Evolutionary conservation across 75 land plant genomes (phyloP).

Genomic region (Adiantum capillusveneris): DNA sequence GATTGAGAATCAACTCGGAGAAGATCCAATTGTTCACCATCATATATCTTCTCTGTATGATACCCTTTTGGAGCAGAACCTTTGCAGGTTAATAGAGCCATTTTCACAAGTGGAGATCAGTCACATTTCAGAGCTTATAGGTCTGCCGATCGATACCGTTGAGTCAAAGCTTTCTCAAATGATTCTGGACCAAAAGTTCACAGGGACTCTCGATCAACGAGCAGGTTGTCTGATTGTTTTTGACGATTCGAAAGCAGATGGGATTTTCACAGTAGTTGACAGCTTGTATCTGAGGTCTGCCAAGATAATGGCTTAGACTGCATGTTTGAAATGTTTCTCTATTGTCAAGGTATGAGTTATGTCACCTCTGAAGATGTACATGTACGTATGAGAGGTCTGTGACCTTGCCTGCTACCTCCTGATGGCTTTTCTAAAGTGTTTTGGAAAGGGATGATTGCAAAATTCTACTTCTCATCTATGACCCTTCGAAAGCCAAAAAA

Average conservation of each 20-base stretch:
- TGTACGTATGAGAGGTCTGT: no score
- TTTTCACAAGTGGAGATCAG: slow-evolving; percentile 60
- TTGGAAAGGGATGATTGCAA: no score
- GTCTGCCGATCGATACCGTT: slow-evolving; percentile 49
- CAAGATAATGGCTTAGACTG: no score
- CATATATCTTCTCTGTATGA: slow-evolving; percentile 61
- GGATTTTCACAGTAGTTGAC: slow-evolving; percentile 71
- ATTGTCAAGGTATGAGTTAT: no score
- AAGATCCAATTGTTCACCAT: slow-evolving; percentile 73
- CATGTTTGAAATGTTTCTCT: no score
- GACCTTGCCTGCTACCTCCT: no score
- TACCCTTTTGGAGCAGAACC: slow-evolving; percentile 67
- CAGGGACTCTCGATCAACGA: slow-evolving; percentile 78
- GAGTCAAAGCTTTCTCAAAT: slow-evolving; percentile 78
- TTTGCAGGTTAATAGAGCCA: slow-evolving; percentile 67
- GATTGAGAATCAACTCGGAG: slow-evolving; percentile 51
- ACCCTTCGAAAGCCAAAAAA: no score
- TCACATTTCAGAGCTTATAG: slow-evolving; percentile 58
- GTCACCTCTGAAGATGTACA: no score
- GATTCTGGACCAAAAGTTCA: slow-evolving; percentile 79
- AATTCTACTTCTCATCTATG: no score
- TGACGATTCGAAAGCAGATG: slow-evolving; percentile 43
- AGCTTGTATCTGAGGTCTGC: slow-evolving; percentile 48
- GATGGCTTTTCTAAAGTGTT: no score
- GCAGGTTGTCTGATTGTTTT: slow-evolving; percentile 49